Conservation (phyloP, 1,284 basidiomycete genomes). For the Amylostereum chailletii region DNA sequence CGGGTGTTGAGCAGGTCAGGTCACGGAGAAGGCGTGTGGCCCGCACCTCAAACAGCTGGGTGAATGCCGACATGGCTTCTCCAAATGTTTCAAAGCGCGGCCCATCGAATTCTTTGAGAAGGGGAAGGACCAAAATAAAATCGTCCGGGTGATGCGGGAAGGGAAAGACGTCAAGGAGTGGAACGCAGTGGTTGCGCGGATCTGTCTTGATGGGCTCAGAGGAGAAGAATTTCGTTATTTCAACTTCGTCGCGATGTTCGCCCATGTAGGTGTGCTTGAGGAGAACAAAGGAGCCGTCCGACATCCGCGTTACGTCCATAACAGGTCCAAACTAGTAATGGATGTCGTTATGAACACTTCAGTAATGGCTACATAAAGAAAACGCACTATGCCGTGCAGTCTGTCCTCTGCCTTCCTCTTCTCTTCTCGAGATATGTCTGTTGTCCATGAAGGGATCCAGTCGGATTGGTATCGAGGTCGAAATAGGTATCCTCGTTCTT, state of each 20-base stretch:
- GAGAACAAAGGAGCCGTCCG: neutral
- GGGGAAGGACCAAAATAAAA: conserved; percentile 17
- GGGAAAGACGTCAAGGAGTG: neutral
- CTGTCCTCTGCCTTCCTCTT: too few relatives aligned
- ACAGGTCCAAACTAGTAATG: neutral
- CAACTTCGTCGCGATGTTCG: neutral
- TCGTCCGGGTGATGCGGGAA: too few relatives aligned
- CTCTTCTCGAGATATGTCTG: too few relatives aligned
- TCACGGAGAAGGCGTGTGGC: neutral
- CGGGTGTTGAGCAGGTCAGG: neutral
- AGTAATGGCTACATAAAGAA: too few relatives aligned
- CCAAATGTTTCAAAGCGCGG: conserved; percentile 16
- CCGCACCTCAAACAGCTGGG: conserved; percentile 26
- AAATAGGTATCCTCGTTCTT: too few relatives aligned
- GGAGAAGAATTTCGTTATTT: neutral
- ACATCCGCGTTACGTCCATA: neutral
- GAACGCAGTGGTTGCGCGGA: neutral
- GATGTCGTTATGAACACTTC: too few relatives aligned
- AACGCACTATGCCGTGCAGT: too few relatives aligned
- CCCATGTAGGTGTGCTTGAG: neutral
- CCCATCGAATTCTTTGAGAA: conserved; percentile 13
- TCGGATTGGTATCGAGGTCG: too few relatives aligned
- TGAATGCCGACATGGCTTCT: conserved; percentile 18
- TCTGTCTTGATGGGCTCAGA: neutral
- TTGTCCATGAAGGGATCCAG: too few relatives aligned